phyloP scores from a whole-genome alignment of 2,329 filamentous ascomycete genomes.

The Phaeomoniella chlamydospora region DNA sequence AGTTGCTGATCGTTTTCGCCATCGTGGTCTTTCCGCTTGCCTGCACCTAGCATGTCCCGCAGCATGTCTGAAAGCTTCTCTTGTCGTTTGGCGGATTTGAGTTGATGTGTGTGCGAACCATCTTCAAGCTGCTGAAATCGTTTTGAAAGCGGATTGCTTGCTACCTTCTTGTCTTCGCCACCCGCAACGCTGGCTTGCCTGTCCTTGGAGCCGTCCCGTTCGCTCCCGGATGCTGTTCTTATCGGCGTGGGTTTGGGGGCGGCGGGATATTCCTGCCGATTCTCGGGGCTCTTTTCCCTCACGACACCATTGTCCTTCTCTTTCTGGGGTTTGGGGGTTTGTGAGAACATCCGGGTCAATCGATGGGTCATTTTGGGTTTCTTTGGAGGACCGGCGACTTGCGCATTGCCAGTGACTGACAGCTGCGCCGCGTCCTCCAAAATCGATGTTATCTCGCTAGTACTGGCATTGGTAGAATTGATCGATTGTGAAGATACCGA shows the following conservation, averaged over 20 bases:
- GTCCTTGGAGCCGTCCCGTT: slow-evolving; percentile 1
- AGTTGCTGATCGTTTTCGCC: slow-evolving; percentile 59
- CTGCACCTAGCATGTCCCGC: slow-evolving; percentile 65
- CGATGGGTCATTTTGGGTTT: slow-evolving; percentile 28
- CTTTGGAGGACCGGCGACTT: slow-evolving; percentile 12
- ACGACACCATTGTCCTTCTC: slow-evolving; percentile 16
- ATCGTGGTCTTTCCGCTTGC: slow-evolving; percentile 58
- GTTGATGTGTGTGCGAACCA: slow-evolving; percentile 70
- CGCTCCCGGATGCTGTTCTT: slow-evolving; percentile 1
- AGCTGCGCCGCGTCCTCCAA: slow-evolving; percentile 26
- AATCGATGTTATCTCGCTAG: slow-evolving; percentile 24
- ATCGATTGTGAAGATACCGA: slow-evolving; percentile 14
- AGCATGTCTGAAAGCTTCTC: slow-evolving; percentile 92
- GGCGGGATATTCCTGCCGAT: slow-evolving; percentile 15
- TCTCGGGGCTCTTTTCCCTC: slow-evolving; percentile 20
- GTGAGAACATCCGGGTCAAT: slow-evolving; percentile 30
- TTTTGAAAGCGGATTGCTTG: slow-evolving; percentile 14
- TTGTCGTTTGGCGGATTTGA: slow-evolving; percentile 80
- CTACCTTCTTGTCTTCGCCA: slow-evolving; percentile 1
- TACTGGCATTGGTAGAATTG: slow-evolving; percentile 8
- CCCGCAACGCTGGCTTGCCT: slow-evolving; percentile 1
- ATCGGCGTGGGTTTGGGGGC: slow-evolving; percentile 5
- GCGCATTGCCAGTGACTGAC: slow-evolving; percentile 20
- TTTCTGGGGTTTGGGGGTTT: slow-evolving; percentile 19
- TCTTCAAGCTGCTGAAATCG: slow-evolving; percentile 46